A percentile compares a stretch with the other conserved stretches of the same genome.
Conservation (phyloP, 1,284 basidiomycete genomes). For the Cryptococcus sp. region DNA sequence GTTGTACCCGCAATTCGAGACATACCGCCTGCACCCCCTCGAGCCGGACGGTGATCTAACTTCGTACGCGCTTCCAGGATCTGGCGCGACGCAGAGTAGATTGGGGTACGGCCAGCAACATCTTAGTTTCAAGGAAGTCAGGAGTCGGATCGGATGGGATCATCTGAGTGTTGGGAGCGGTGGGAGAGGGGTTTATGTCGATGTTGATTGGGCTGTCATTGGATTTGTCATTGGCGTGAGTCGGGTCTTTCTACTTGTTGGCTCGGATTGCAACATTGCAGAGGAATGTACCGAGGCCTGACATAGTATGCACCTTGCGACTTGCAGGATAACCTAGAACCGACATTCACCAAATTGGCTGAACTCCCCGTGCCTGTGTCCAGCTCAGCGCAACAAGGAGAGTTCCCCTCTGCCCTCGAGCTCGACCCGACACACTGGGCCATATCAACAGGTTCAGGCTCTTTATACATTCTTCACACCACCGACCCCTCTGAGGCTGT, state of each 20-base stretch:
- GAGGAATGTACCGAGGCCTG: no score
- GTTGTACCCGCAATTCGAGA: constrained; percentile 48
- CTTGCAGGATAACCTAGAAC: constrained; percentile 58
- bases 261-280: no score
- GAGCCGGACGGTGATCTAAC: constrained; percentile 32
- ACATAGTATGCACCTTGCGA: background rate
- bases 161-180: constrained; percentile 65
- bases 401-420: constrained; percentile 75
- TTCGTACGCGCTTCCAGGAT: constrained; percentile 30
- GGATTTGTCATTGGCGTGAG: constrained; percentile 59
- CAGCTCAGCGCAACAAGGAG: constrained; percentile 48
- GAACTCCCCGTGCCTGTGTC: constrained; percentile 60
- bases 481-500: constrained; percentile 41
- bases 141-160: constrained; percentile 80
- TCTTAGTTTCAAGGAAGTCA: constrained; percentile 62
- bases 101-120: constrained; percentile 35
- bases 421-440: constrained; percentile 60
- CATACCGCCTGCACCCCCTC: constrained; percentile 44
- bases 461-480: constrained; percentile 61
- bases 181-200: constrained; percentile 65
- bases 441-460: constrained; percentile 71
- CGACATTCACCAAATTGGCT: constrained; percentile 63
- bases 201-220: constrained; percentile 66
- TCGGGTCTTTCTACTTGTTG: background rate
- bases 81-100: constrained; percentile 44